Base-by-base conservation (phyloP, 208 protist species). In the Phytomonas sp. region DNA sequence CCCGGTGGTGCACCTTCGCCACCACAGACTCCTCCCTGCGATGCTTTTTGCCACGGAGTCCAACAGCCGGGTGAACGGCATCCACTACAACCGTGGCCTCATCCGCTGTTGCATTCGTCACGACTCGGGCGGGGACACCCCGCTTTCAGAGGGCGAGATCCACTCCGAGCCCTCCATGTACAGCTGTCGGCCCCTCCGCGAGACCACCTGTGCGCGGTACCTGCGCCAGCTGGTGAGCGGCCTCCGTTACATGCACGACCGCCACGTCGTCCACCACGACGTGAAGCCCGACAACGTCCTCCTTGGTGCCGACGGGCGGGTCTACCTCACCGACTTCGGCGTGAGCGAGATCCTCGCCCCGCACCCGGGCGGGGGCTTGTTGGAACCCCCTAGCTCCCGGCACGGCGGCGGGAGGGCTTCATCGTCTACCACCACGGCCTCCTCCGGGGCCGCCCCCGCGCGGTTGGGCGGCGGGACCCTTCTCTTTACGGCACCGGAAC, bases 241-340 rank as follows among this genome's bases (percentile, higher is more conserved):
- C 12, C 72, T 93, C 63, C 80, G 80, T 32, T 93, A 93, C 74
- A 75, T 93, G 72, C 87, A 93, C 78, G 83, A 89, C 73, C 82
- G 78, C 10, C 45, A 80, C 66, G 77, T 92, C 26, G 80, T 92
- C 42, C 87, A 92, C 66, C 84, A 90, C 75, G 87, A 92, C 75
- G 89, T 92, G 74, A 92, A 92, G 59, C 87, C 87, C 0, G 87
- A 92, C 72, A 92, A 92, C 71, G 88, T 92, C 36, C 65, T 92
- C 26, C 74, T 88, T 31, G 83, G 80, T 40, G 65, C 74, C 49
- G 76, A 83, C 63, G 67, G 89, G 60, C 75, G 79, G 30, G 83
- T 93, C 29, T 91, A 69, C 45, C 70, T 93, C 36, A 85, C 81
- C 37, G 87, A 93, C 74, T 93, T 93, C 64, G 87, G 87, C 29